Evolutionary conservation across 2,329 filamentous ascomycete species (phyloP), one percentile per base, ranked within the genome.

Genomic region (Xenoacremonium recifei): DNA sequence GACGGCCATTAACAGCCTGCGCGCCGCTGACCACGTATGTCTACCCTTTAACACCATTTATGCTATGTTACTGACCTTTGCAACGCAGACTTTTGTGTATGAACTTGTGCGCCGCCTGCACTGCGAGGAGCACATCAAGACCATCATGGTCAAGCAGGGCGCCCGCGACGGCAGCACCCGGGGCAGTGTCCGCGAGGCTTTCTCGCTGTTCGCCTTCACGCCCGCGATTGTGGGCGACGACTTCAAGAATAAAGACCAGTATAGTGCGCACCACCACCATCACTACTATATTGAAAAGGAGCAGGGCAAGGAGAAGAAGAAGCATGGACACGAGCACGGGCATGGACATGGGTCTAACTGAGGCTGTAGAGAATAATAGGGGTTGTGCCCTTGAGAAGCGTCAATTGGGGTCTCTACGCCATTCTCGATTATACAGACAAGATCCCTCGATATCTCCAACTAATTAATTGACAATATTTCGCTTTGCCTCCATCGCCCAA

Each of bases 81-180:
- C 50, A 18, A 38, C 21, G 5, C 18, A 62, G 59, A 50, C 54
- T 7, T 43, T 56, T 30, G 46, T 55, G 4, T 55, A 58, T 39
- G 59, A 62, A 44, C 45, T 62, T 5, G 55, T 39, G 15, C 59
- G 59, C 21, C 59, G 59, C 34, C 38, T 61, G 29, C 48, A 58
- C 30, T 57, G 53, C 39, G 49, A 57, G 36, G 47, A 54, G 21
- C 37, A 45, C 10, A 47, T 56, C 34, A 46, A 52, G 39, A 35
- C 32, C 13, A 50, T 62, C 40, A 58, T 62, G 55, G 44, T 47
- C 38, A 60, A 60, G 47, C 54, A 62, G 43, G 59, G 59, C 19
- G 54, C 59, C n/a, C 35, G 49, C 3, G 57, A 61, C 16, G 59
- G 59, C 18, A 51, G 44, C 35, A 62, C 59, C 36, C 49, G 51